A percentile compares a stretch with the other conserved stretches of the same genome.
phyloP scores from a whole-genome alignment of 495 filamentous ascomycete genomes.

The Opeltia flavorubescens region DNA sequence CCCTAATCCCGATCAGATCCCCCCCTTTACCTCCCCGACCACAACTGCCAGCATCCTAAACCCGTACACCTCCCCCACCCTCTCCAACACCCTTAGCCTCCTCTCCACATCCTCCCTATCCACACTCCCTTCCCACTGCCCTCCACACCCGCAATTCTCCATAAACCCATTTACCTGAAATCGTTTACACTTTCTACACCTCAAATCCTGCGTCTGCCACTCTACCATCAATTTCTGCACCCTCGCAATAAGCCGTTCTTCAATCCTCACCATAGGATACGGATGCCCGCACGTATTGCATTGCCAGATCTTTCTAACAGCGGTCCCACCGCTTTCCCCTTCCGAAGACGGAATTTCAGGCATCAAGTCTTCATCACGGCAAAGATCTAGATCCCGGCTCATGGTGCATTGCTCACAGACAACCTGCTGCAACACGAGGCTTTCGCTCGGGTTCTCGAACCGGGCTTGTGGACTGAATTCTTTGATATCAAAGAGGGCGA shows the following conservation, averaged over 20 bases:
- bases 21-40: conserved; percentile 42
- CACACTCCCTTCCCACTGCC: conserved; percentile 62
- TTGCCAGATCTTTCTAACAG: conserved; percentile 43
- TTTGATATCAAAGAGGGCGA: conserved; percentile 79
- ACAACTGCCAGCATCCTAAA: conserved; percentile 68
- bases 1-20: neutral
- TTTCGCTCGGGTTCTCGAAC: conserved; percentile 75
- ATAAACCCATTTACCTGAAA: conserved; percentile 78
- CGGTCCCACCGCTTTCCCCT: too few species aligned
- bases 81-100: conserved; percentile 51
- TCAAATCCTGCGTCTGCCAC: conserved; percentile 84
- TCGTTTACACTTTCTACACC: conserved; percentile 46
- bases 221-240: conserved; percentile 59
- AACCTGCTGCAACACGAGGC: conserved; percentile 56
- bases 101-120: conserved; percentile 53
- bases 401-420: conserved; percentile 80
- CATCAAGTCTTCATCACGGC: conserved; percentile 76
- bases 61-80: conserved; percentile 63
- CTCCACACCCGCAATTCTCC: conserved; percentile 91
- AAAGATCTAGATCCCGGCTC: conserved; percentile 80
- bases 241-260: conserved; percentile 68
- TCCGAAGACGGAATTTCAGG: too few species aligned
- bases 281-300: conserved; percentile 66
- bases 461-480: conserved; percentile 81
- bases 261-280: conserved; percentile 61